phyloP scores from a whole-genome alignment of 441 rosid genomes.

The Gossypium trilobum region DNA sequence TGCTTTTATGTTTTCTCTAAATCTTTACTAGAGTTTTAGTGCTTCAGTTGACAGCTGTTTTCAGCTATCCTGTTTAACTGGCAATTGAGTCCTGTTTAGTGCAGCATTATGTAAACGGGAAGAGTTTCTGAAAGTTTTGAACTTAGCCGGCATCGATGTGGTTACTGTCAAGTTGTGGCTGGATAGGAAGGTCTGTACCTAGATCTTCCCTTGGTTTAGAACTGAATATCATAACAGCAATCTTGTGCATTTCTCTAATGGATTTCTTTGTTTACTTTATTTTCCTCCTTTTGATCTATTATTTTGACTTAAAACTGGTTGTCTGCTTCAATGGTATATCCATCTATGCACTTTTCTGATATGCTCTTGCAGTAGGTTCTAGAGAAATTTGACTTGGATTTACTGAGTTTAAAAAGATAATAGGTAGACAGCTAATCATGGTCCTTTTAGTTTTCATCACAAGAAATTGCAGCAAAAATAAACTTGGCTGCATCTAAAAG shows the following conservation, averaged over 20 bases:
- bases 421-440: too few relatives aligned
- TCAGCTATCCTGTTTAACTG: slow-evolving; percentile 20
- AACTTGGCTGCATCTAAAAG: too few relatives aligned
- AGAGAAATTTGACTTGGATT: background rate
- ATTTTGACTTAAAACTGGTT: too few relatives aligned
- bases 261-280: background rate
- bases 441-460: too few relatives aligned
- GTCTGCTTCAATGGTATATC: too few relatives aligned
- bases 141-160: slow-evolving; percentile 37
- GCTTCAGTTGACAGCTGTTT: background rate
- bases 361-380: background rate
- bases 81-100: slow-evolving; percentile 33
- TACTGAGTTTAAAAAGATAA: too few relatives aligned
- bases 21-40: background rate
- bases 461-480: too few relatives aligned
- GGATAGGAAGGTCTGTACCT: slow-evolving; percentile 39
- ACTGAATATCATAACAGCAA: background rate
- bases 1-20: background rate
- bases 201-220: background rate
- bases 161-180: slow-evolving; percentile 36
- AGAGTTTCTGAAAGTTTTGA: slow-evolving; percentile 53
- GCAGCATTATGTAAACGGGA: slow-evolving; percentile 41
- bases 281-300: background rate
- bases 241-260: background rate
- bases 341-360: background rate